phyloP scores from a whole-genome alignment of 805 yeast species.

The Wickerhamiella kazuoi region DNA sequence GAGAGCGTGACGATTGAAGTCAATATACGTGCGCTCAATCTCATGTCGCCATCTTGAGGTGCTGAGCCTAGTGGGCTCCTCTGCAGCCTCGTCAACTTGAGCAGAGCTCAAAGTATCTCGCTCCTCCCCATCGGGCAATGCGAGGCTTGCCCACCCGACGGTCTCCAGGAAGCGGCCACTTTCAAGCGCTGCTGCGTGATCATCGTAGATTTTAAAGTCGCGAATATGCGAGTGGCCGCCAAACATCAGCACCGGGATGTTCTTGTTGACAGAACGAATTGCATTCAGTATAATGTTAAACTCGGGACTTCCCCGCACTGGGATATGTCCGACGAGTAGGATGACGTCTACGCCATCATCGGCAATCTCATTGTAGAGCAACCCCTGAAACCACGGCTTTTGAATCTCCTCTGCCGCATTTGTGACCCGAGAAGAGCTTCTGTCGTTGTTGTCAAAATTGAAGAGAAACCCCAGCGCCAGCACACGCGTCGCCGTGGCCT shows the following conservation, averaged over 20 bases:
- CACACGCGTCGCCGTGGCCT: conserved; percentile 29
- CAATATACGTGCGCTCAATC: conserved; percentile 45
- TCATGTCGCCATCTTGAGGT: not conserved
- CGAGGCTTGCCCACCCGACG: conserved; percentile 58
- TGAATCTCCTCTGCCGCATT: conserved; percentile 36
- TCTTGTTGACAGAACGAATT: conserved; percentile 43
- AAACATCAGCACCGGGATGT: conserved; percentile 55
- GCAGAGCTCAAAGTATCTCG: no score
- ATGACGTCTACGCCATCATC: conserved; percentile 38
- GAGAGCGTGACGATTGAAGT: conserved; percentile 59
- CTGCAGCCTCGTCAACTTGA: not conserved
- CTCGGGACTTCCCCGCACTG: conserved; percentile 43
- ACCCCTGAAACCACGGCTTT: conserved; percentile 44
- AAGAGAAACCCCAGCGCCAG: conserved; percentile 65
- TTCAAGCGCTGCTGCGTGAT: conserved; percentile 52
- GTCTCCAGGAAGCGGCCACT: conserved; percentile 88
- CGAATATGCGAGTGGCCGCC: conserved; percentile 91
- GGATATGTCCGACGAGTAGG: conserved; percentile 62
- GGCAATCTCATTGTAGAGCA: conserved; percentile 16
- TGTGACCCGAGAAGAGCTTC: conserved; percentile 38
- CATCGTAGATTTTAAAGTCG: conserved; percentile 56
- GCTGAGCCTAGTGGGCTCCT: no score
- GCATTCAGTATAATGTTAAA: conserved; percentile 28
- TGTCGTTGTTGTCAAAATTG: conserved; percentile 47
- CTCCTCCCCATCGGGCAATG: conserved; percentile 15